A percentile compares a stretch with the other conserved stretches of the same genome.
phyloP scores from a whole-genome alignment of 2,329 filamentous ascomycete genomes.

The Dryadomyces sulphureus region DNA sequence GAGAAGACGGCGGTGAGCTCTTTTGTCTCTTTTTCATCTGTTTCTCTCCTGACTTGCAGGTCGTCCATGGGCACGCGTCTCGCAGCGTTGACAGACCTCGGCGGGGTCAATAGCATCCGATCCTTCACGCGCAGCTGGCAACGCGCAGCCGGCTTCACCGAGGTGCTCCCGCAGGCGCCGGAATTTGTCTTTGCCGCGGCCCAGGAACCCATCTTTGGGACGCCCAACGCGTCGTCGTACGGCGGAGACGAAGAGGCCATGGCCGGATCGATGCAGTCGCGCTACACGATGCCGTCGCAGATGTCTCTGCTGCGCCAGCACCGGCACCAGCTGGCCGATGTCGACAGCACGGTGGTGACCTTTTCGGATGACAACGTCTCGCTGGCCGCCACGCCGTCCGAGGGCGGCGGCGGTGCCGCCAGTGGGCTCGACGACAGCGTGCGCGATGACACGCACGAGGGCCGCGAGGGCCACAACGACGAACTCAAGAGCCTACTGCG shows the following conservation, averaged over 20 bases:
- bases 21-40: neutral
- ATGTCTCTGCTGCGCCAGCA: constrained; percentile 32
- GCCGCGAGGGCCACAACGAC: neutral
- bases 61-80: constrained; percentile 40
- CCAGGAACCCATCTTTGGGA: constrained; percentile 26
- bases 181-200: constrained; percentile 55
- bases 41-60: neutral
- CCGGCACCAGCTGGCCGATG: constrained; percentile 26
- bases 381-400: neutral
- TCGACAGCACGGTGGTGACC: constrained; percentile 12
- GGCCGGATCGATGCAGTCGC: constrained; percentile 15
- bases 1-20: neutral
- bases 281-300: constrained; percentile 1
- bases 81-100: constrained; percentile 51
- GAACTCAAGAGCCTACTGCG: constrained; percentile 29
- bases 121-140: constrained; percentile 91
- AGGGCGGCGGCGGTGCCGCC: constrained; percentile 7
- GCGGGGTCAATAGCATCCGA: constrained; percentile 85
- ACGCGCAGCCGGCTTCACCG: constrained; percentile 73
- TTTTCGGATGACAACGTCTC: constrained; percentile 6
- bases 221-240: constrained; percentile 16
- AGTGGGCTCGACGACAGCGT: neutral
- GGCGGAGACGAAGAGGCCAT: constrained; percentile 22
- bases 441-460: neutral
- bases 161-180: constrained; percentile 67